A percentile compares a stretch with the other conserved stretches of the same genome.
Evolutionary conservation across 2,329 filamentous ascomycete genomes (phyloP).

Genomic region (Pseudopithomyces chartarum): DNA sequence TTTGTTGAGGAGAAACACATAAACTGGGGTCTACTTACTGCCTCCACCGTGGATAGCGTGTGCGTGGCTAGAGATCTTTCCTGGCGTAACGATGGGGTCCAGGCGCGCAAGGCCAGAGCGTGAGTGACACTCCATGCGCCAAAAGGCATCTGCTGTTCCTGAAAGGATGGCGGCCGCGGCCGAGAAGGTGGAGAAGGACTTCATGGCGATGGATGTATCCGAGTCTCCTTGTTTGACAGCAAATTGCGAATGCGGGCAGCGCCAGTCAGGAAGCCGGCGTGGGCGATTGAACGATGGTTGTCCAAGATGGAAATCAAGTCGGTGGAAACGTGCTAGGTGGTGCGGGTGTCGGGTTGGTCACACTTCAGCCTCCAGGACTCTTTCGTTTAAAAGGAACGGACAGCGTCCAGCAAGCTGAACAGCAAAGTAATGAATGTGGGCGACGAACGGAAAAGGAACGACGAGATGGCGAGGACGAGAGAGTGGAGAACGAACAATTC

Average conservation of each 20-base stretch:
- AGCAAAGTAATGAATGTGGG: slow-evolving; percentile 29
- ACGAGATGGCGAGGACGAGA: slow-evolving; percentile 29
- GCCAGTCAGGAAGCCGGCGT: not conserved
- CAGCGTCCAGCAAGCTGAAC: slow-evolving; percentile 24
- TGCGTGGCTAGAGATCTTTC: slow-evolving; percentile 32
- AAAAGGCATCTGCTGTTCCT: slow-evolving; percentile 64
- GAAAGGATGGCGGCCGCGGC: slow-evolving; percentile 40
- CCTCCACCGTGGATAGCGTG: slow-evolving; percentile 43
- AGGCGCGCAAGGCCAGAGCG: slow-evolving; percentile 64
- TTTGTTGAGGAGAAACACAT: slow-evolving; percentile 59
- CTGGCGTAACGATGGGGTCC: slow-evolving; percentile 52
- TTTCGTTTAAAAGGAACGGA: slow-evolving; percentile 29
- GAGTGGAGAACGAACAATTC: slow-evolving; percentile 21
- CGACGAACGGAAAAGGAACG: slow-evolving; percentile 34
- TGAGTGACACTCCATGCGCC: slow-evolving; percentile 70
- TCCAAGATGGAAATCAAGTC: not conserved
- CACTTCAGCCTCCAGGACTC: slow-evolving; percentile 35
- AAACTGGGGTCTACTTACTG: slow-evolving; percentile 59
- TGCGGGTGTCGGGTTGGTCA: slow-evolving; percentile 10
- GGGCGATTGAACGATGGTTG: not conserved
- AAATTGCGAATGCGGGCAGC: not conserved
- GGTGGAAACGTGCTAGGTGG: slow-evolving; percentile 6
- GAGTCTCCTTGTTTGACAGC: slow-evolving; percentile 6
- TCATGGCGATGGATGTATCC: slow-evolving; percentile 27
- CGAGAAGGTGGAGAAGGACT: slow-evolving; percentile 33